Percentiles rank a stretch among this genome's conserved stretches.
These are phyloP conservation scores for Fusarium hainanense DNA, from an alignment of 2,329 filamentous ascomycete genomes.

Conservation along the genomic window DNA sequence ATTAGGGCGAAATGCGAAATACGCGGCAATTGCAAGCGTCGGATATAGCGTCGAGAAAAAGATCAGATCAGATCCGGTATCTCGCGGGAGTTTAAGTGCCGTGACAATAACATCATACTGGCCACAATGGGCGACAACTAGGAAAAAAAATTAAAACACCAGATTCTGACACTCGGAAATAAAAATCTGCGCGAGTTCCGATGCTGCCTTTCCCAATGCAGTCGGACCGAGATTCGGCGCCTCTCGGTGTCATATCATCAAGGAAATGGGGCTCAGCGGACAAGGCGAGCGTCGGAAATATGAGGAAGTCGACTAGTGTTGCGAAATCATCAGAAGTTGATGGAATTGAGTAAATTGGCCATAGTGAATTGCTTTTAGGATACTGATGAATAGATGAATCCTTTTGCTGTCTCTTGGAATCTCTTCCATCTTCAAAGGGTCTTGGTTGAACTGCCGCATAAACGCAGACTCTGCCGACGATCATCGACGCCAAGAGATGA, in stretches of 20 bases:
- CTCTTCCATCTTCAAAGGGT: background rate
- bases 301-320: conserved; percentile 23
- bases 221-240: conserved; percentile 32
- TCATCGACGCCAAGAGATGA: conserved; percentile 34
- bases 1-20: background rate
- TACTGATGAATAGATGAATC: background rate
- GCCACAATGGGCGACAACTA: conserved; percentile 15
- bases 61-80: conserved; percentile 26
- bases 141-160: conserved; percentile 8
- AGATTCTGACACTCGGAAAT: conserved; percentile 25
- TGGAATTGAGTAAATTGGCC: background rate
- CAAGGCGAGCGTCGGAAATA: conserved; percentile 31
- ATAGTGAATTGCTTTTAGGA: background rate
- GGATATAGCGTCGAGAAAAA: conserved; percentile 17
- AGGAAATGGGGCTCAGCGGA: conserved; percentile 19
- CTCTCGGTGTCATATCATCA: conserved; percentile 34
- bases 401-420: background rate
- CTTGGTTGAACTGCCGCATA: background rate
- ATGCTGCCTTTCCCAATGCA: conserved; percentile 24
- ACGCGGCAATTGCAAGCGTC: background rate
- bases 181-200: conserved; percentile 19
- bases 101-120: conserved; percentile 29
- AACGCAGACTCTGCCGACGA: conserved; percentile 18
- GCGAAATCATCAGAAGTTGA: background rate
- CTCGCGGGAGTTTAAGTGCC: conserved; percentile 12